These are phyloP conservation scores for Xerophyta viscosa DNA, from an alignment of 106 monocot genomes.

Conservation along the genomic window DNA sequence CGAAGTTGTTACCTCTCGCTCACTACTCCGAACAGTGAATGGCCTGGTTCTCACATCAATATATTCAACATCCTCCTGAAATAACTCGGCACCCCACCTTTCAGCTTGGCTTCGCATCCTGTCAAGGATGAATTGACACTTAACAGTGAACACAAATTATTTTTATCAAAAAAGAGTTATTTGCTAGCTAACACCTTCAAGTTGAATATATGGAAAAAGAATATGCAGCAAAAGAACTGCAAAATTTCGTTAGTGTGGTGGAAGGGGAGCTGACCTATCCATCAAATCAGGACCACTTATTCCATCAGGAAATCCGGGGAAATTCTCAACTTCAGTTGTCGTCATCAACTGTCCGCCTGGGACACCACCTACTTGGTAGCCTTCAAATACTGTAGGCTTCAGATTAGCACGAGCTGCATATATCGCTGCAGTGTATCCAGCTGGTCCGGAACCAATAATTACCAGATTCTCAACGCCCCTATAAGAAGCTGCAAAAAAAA, in stretches of 20 bases:
- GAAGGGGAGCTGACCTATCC: slow-evolving; percentile 50
- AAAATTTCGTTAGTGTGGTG: too few relatives aligned
- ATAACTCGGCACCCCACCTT: slow-evolving; percentile 94
- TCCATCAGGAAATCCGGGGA: slow-evolving; percentile 94
- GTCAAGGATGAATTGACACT: too few relatives aligned
- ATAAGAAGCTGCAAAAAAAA: slow-evolving; percentile 25
- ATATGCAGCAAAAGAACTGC: not conserved
- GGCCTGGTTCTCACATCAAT: slow-evolving; percentile 72
- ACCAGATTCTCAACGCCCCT: slow-evolving; percentile 80
- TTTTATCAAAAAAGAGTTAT: too few relatives aligned
- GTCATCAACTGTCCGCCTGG: slow-evolving; percentile 98
- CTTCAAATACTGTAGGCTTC: slow-evolving; percentile 95
- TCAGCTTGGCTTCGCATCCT: slow-evolving; percentile 94
- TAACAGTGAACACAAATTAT: too few relatives aligned
- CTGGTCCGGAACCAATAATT: slow-evolving; percentile 92
- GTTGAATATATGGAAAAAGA: too few relatives aligned
- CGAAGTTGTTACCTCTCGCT: slow-evolving; percentile 56
- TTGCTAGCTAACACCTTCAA: too few relatives aligned
- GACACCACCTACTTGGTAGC: slow-evolving; percentile 92
- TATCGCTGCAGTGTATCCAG: slow-evolving; percentile 95
- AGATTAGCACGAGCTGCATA: slow-evolving; percentile 96
- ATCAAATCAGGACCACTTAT: slow-evolving; percentile 96
- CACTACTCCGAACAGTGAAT: slow-evolving; percentile 82
- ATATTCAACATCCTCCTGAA: slow-evolving; percentile 94
- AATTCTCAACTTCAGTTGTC: slow-evolving; percentile 95